Evolutionary conservation across 805 yeast species (phyloP).

Genomic region (Metschnikowia corniflorae): DNA sequence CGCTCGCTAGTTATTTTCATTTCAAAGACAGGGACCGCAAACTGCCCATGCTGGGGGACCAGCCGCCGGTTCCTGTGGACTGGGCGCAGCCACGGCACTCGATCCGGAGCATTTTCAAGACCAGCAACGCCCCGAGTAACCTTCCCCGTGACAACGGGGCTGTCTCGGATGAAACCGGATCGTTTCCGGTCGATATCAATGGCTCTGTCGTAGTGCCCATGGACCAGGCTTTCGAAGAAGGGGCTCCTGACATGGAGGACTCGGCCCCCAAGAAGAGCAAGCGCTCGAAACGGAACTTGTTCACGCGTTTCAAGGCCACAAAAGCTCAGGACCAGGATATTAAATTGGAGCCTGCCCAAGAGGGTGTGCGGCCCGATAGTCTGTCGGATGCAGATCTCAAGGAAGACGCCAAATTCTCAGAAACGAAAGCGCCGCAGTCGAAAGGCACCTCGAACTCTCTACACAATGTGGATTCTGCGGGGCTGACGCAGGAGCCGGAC

Average conservation of each 20-base stretch:
- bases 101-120: constrained; percentile 32
- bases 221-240: not conserved
- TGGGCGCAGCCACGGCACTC: constrained; percentile 28
- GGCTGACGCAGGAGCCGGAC: constrained; percentile 30
- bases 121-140: constrained; percentile 9
- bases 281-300: constrained; percentile 33
- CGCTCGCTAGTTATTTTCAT: constrained; percentile 39
- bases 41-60: constrained; percentile 11
- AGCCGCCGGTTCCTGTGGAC: constrained; percentile 3
- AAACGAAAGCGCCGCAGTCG: not conserved
- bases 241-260: not conserved
- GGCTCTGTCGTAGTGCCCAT: not conserved
- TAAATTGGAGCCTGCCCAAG: constrained; percentile 1
- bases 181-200: not conserved
- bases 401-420: not conserved
- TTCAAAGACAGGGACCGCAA: constrained; percentile 18
- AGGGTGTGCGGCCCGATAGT: not conserved
- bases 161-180: not conserved
- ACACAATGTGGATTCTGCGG: constrained; percentile 8
- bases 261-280: constrained; percentile 25
- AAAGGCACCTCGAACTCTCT: constrained; percentile 2
- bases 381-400: not conserved
- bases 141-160: no score
- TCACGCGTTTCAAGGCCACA: constrained; percentile 35
- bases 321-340: constrained; percentile 8